Evolutionary conservation across 352 stramenopile genomes (phyloP).

Genomic region (Globisporangium apiculatum): DNA sequence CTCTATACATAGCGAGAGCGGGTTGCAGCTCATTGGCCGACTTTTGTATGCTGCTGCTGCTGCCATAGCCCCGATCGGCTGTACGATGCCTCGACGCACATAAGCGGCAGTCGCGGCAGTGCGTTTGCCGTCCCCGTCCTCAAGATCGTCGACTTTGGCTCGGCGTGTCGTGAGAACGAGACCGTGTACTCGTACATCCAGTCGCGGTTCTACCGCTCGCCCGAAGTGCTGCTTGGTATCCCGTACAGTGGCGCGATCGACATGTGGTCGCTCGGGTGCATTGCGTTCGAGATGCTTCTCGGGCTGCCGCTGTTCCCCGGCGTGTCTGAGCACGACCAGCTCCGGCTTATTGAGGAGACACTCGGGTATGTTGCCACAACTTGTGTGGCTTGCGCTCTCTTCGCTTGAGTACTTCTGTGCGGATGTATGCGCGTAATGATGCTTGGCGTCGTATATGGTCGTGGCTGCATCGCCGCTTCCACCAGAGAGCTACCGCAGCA

Average conservation of each 20-base stretch:
- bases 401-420: no score
- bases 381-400: no score
- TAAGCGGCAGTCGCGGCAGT: neutral
- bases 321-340: constrained; percentile 92
- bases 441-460: no score
- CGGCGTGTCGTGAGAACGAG: constrained; percentile 71
- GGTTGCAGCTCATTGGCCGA: neutral
- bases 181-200: constrained; percentile 95
- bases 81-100: constrained; percentile 2
- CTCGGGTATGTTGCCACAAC: constrained; percentile 36
- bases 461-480: neutral
- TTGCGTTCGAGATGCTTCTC: constrained; percentile 89
- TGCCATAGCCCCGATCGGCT: constrained; percentile 77
- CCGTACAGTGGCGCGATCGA: constrained; percentile 49
- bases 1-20: neutral
- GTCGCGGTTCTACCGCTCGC: constrained; percentile 90
- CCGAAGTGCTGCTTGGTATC: constrained; percentile 59
- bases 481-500: constrained; percentile 20
- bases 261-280: constrained; percentile 60
- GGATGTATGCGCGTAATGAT: no score
- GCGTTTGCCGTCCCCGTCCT: constrained; percentile 14
- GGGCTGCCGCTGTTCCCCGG: constrained; percentile 93
- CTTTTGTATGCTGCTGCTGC: neutral
- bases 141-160: constrained; percentile 98
- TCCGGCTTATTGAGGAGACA: constrained; percentile 86